These are phyloP conservation scores for Cryptococcus wingfieldii DNA, from an alignment of 1,284 basidiomycete species.

Conservation along the genomic window DNA sequence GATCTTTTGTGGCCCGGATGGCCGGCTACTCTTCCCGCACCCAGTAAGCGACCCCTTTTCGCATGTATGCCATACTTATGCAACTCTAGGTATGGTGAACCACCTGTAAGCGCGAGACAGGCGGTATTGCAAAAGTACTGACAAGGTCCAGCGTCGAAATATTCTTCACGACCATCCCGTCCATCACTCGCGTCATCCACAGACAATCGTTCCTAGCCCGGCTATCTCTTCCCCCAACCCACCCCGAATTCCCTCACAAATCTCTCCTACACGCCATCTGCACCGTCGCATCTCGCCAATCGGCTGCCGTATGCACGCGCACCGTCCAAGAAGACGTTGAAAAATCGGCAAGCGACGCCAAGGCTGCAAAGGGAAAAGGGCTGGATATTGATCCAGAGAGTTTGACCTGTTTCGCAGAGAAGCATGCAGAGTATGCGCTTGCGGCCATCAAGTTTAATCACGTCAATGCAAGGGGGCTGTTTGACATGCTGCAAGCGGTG, in stretches of 20 bases:
- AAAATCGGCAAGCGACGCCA: conserved; percentile 10
- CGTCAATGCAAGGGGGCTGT: conserved; percentile 15
- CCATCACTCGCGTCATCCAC: conserved; percentile 42
- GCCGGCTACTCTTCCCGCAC: conserved; percentile 41
- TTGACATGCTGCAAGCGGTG: conserved; percentile 33
- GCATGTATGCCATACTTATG: background rate
- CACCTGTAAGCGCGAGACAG: too few species aligned
- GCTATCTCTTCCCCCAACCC: conserved; percentile 48
- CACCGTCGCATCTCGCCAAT: conserved; percentile 43
- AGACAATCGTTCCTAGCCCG: conserved; percentile 39
- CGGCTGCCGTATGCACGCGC: conserved; percentile 26
- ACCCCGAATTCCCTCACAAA: conserved; percentile 46
- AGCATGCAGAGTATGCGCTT: conserved; percentile 22
- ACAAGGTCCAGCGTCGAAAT: conserved; percentile 30
- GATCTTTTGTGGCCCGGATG: conserved; percentile 44
- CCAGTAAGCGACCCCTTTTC: conserved; percentile 28
- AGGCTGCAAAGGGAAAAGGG: conserved; percentile 6
- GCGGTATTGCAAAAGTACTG: background rate
- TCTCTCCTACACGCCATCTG: conserved; percentile 50
- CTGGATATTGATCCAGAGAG: conserved; percentile 7
- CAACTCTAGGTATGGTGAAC: background rate
- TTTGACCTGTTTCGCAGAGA: conserved; percentile 27
- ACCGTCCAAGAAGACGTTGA: conserved; percentile 19
- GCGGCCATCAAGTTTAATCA: conserved; percentile 19
- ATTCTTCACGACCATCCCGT: conserved; percentile 43